Evolutionary conservation across 805 yeast species (phyloP).

Genomic region (Saccharomycopsis oosterbeekiorum): DNA sequence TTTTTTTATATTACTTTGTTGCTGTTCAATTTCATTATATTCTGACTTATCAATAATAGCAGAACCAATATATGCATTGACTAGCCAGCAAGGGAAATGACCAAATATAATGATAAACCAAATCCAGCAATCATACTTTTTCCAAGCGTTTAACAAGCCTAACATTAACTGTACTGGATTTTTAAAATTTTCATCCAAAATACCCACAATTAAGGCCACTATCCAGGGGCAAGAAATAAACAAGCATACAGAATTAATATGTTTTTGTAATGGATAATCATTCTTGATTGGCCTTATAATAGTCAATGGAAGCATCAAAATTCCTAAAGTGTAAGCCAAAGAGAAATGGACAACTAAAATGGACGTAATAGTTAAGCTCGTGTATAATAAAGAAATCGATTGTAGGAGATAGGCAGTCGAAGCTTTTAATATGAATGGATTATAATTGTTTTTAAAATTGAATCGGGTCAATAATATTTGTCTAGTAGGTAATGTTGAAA

Average conservation of each 20-base stretch:
- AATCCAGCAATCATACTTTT: conserved; percentile 70
- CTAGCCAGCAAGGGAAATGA: conserved; percentile 79
- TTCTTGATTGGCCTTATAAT: conserved; percentile 30
- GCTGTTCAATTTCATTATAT: conserved; percentile 7
- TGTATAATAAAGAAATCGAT: conserved; percentile 42
- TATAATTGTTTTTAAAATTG: conserved; percentile 3
- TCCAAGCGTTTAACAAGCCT: conserved; percentile 55
- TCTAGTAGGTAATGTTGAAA: conserved; percentile 23
- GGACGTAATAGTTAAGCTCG: conserved; percentile 62
- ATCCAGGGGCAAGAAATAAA: conserved; percentile 26
- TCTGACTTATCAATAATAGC: conserved; percentile 14
- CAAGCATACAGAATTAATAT: conserved; percentile 22
- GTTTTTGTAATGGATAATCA: conserved; percentile 9
- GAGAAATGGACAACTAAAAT: conserved; percentile 78
- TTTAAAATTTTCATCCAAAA: conserved; percentile 18
- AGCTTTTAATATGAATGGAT: conserved; percentile 15
- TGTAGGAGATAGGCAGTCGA: conserved; percentile 24
- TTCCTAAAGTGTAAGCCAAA: conserved; percentile 60
- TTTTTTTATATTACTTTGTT: conserved; percentile 1
- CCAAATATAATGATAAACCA: conserved; percentile 66
- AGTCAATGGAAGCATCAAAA: conserved; percentile 67
- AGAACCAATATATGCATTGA: conserved; percentile 21
- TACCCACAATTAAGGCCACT: conserved; percentile 24
- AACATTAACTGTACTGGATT: conserved; percentile 28
- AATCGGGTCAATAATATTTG: conserved; percentile 12